Evolutionary conservation across 192 early-diverging fungal genomes (phyloP), one percentile per base, ranked within the genome.

Genomic region (Coemansia sp.): DNA sequence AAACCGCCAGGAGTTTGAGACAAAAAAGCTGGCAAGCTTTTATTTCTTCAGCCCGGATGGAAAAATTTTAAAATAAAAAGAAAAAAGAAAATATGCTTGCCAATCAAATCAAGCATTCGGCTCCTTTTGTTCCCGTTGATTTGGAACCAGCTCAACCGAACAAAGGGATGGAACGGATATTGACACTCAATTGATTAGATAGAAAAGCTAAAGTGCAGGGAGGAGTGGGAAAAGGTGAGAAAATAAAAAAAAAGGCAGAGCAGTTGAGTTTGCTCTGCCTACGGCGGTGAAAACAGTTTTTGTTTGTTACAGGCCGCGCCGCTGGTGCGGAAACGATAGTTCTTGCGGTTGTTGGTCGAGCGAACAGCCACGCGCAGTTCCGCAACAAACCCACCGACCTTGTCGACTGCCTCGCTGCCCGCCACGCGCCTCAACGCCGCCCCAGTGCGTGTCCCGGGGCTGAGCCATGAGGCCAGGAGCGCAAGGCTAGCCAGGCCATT

Each of bases 381-480:
- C n/a, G 61, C 56, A 57, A 73, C 73, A 65, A 81, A 59, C 15
- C 54, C 48, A 10, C 64, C 11, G 53, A 81, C 78, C 43, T 73
- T 61, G 61, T 81, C 78, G 2, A 81, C 78, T 13, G 73, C 66
- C 17, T 68, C 70, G 52, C 61, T 52, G 38, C 78, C 78, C 32
- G 59, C 70, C 32, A 81, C 78, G 25, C 78, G 73, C n/a, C 78
- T 57, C 56, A 81, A 35, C 22, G 78, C 78, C 25, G 43, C 55
- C 11, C 65, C 73, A 14, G 70, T 81, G 43, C 67, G 73, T 42
- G 78, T 59, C n/a, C 78, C 73, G 34, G 63, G 48, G 36, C 61
- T 59, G 34, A 81, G 73, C 78, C 78, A 81, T 4, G 67, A 60
- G 2, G 73, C 66, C 4, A 81, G 49, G 2, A 65, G 45, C 8